Conservation (phyloP, 495 filamentous ascomycete species). For the Penicillium daleae region DNA sequence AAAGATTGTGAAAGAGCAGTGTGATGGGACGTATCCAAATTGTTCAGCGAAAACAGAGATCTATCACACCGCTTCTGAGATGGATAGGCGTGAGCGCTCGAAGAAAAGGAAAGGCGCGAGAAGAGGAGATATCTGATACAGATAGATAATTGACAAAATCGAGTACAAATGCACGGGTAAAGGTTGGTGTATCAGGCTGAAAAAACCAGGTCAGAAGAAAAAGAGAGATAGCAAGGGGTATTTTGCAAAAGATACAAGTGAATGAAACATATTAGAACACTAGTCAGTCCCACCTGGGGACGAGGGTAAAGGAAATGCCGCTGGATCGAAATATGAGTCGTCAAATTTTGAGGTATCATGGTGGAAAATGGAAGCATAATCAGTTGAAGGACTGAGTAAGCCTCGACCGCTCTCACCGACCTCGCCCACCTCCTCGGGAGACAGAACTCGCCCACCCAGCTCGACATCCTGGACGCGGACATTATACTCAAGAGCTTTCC, state of each 20-base stretch:
- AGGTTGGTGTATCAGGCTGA: conserved; percentile 14
- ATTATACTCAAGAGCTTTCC: conserved; percentile 80
- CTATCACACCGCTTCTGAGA: background rate
- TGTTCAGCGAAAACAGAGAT: conserved; percentile 5
- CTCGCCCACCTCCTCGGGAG: conserved; percentile 64
- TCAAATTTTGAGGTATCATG: conserved; percentile 13
- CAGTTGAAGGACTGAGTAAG: conserved; percentile 38
- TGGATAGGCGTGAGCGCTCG: conserved; percentile 5
- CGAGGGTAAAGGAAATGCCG: conserved; percentile 25
- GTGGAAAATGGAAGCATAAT: conserved; percentile 16
- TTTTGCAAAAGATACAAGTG: conserved; percentile 27
- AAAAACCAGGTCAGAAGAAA: conserved; percentile 5
- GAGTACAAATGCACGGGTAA: background rate
- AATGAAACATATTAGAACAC: conserved; percentile 17
- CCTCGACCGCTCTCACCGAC: conserved; percentile 45
- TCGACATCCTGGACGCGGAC: conserved; percentile 78
- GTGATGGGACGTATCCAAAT: conserved; percentile 11
- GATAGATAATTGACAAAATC: conserved; percentile 5
- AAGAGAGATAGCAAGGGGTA: conserved; percentile 26
- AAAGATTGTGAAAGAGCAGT: conserved; percentile 18
- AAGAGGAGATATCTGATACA: conserved; percentile 14
- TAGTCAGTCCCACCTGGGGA: conserved; percentile 34
- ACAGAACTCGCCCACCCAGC: conserved; percentile 79
- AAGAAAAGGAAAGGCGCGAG: conserved; percentile 14
- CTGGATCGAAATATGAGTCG: conserved; percentile 17